Conservation (phyloP, 208 protist genomes). For the Trypanosoma scelopori region DNA sequence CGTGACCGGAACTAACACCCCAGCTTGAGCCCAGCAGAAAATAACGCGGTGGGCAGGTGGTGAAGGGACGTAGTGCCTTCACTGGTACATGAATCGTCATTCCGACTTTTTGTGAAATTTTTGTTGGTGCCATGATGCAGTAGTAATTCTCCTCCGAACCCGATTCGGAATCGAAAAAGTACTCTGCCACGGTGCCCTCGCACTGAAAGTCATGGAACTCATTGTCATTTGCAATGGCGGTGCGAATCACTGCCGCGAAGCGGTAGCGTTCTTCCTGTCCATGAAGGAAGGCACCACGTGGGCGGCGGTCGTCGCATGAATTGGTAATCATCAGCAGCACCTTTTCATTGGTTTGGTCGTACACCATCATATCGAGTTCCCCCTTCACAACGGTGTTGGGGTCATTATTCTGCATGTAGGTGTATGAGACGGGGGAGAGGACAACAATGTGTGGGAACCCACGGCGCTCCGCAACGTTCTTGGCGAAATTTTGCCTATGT, state of each 20-base stretch:
- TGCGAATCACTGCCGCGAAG: constrained; percentile 76
- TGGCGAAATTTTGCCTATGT: constrained; percentile 55
- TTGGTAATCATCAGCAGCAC: constrained; percentile 82
- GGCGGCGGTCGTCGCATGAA: constrained; percentile 64
- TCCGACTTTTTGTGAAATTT: constrained; percentile 58
- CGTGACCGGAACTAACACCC: constrained; percentile 56
- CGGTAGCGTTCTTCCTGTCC: constrained; percentile 86
- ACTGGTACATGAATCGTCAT: constrained; percentile 62
- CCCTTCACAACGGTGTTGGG: constrained; percentile 61
- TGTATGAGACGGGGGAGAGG: constrained; percentile 67
- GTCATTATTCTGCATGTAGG: constrained; percentile 86
- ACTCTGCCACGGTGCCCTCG: constrained; percentile 72
- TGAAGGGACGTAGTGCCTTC: constrained; percentile 75
- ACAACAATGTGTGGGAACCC: constrained; percentile 73
- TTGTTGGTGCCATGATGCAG: constrained; percentile 79
- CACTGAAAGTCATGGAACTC: constrained; percentile 80
- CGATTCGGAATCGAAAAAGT: constrained; percentile 77
- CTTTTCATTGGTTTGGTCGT: constrained; percentile 85
- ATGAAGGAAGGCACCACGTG: constrained; percentile 64
- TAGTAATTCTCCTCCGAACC: constrained; percentile 88
- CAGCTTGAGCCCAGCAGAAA: constrained; percentile 78
- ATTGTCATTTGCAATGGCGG: constrained; percentile 80
- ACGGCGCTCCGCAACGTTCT: constrained; percentile 56
- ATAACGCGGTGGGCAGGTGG: constrained; percentile 76
- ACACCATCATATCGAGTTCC: constrained; percentile 76